Evolutionary conservation across 805 yeast genomes (phyloP), one percentile per base, ranked within the genome.

Genomic region (Pichia cabralensis): DNA sequence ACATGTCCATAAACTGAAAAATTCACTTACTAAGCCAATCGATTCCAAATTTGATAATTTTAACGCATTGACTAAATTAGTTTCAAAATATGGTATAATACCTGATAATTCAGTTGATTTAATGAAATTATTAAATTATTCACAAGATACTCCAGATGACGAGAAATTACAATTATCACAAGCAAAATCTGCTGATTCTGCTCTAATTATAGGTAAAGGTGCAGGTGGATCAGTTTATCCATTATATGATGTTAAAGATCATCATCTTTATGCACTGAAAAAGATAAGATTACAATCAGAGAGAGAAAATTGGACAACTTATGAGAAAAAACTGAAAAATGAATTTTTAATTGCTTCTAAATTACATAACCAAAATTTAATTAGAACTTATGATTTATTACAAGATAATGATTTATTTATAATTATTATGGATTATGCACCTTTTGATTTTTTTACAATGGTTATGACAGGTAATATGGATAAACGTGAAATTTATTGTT

Each of bases 201-300:
- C 45, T n/a, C 23, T 42, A 8, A 34, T 42, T 6, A 38, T 42
- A 19, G 97, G 97, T 16, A 76, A 88, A 38, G 97, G 97, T 11
- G 96, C 96, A 2, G 88, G 94, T 17, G 96, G 97, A 2, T 79
- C 92, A 1, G 97, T 88, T n/a, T 71, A 80, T 34, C 80, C 86
- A 39, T 72, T 74, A 39, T 69, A 80, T 34, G 65, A 71, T 21
- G 54, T 69, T 0, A 77, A 76, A 43, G 69, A 73, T 17, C 44
- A 39, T 24, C 67, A 71, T 40, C 54, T 83, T 5, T 85, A 72
- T 58, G 97, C 97, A 0, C 82, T 89, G 35, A 88, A 88, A 60
- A 81, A 83, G 56, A 86, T 89, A 55, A 67, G 94, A 40, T 61
- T 80, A 8, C 75, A 76, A 46, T 61, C 71, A 37, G 61, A 68